Evolutionary conservation across 2,329 filamentous ascomycete genomes (phyloP).

Genomic region (Elsinoe australis): DNA sequence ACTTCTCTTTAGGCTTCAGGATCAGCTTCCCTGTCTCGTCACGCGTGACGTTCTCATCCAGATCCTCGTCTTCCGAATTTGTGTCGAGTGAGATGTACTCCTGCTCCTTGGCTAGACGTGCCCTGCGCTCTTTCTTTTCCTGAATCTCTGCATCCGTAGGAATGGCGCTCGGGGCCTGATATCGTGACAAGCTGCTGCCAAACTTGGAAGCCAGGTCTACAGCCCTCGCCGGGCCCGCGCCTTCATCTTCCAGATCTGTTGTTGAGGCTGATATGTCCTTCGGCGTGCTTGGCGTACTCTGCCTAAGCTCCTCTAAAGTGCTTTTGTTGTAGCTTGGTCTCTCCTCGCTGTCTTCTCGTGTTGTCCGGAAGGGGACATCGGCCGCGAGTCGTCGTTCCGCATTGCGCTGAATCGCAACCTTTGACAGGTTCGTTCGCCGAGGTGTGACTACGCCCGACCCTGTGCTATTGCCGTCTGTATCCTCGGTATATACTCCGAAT

Average conservation of each 20-base stretch:
- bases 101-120: slow-evolving; percentile 64
- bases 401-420: slow-evolving; percentile 60
- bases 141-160: slow-evolving; percentile 77
- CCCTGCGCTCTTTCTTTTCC: slow-evolving; percentile 82
- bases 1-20: slow-evolving; percentile 52
- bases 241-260: slow-evolving; percentile 35
- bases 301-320: slow-evolving; percentile 76
- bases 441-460: slow-evolving; percentile 51
- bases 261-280: slow-evolving; percentile 45
- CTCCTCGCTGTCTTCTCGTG: slow-evolving; percentile 50
- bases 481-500: slow-evolving; percentile 57
- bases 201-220: slow-evolving; percentile 49
- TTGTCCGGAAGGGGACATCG: slow-evolving; percentile 40
- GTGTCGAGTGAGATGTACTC: slow-evolving; percentile 60
- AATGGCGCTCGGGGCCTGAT: slow-evolving; percentile 44
- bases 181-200: slow-evolving; percentile 41
- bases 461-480: slow-evolving; percentile 44
- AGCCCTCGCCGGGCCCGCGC: slow-evolving; percentile 37
- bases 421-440: slow-evolving; percentile 55
- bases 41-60: slow-evolving; percentile 33
- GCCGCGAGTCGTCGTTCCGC: slow-evolving; percentile 48
- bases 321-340: slow-evolving; percentile 78
- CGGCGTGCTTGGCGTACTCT: slow-evolving; percentile 76
- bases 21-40: slow-evolving; percentile 40
- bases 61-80: slow-evolving; percentile 44